These are phyloP conservation scores for Tinospora cordifolia DNA, from an alignment of 164 flowering plant species.

Conservation along the genomic window DNA sequence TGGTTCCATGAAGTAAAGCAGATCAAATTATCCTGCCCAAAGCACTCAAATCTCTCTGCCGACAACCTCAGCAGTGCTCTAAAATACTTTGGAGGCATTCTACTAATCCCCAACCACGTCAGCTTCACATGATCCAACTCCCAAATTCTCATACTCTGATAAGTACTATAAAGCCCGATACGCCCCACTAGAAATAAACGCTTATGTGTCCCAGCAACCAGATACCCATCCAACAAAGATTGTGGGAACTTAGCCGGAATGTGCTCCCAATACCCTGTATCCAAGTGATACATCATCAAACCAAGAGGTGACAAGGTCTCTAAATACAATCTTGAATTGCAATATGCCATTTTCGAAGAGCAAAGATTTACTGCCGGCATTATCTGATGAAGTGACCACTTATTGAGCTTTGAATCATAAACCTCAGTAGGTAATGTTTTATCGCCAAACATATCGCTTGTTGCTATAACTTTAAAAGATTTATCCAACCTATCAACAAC, in stretches of 20 bases:
- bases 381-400: slow-evolving; percentile 74
- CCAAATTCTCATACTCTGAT: slow-evolving; percentile 93
- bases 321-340: slow-evolving; percentile 72
- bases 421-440: slow-evolving; percentile 83
- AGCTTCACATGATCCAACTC: slow-evolving; percentile 82
- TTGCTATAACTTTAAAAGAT: slow-evolving; percentile 76
- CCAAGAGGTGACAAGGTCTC: slow-evolving; percentile 95
- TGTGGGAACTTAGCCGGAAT: slow-evolving; percentile 88
- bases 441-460: slow-evolving; percentile 86
- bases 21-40: slow-evolving; percentile 82
- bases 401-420: slow-evolving; percentile 66
- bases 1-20: slow-evolving; percentile 97
- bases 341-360: slow-evolving; percentile 92
- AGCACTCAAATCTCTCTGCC: slow-evolving; percentile 94
- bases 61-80: slow-evolving; percentile 77
- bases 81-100: slow-evolving; percentile 91
- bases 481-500: slow-evolving; percentile 62
- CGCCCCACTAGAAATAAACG: slow-evolving; percentile 87
- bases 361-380: slow-evolving; percentile 92
- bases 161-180: slow-evolving; percentile 78
- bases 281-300: slow-evolving; percentile 74
- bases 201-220: slow-evolving; percentile 83
- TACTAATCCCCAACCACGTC: slow-evolving; percentile 76
- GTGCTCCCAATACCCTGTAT: slow-evolving; percentile 79
- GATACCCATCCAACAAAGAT: slow-evolving; percentile 81